Evolutionary conservation across 331 rosid genomes (phyloP), one percentile per base, ranked within the genome.

Genomic region (Acacia pycnantha): DNA sequence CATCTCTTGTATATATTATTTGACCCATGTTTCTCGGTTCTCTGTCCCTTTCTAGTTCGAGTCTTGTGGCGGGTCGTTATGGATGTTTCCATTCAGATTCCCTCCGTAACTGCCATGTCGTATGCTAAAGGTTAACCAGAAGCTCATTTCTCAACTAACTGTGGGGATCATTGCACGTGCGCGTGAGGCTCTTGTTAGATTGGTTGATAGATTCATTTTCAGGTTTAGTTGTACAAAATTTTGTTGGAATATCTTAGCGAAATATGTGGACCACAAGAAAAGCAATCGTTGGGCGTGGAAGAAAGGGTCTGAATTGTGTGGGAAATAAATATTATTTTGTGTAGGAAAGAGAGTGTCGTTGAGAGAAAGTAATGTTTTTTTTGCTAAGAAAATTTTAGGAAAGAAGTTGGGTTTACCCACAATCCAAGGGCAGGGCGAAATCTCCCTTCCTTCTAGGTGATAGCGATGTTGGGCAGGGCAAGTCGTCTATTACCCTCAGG

Each of bases 1-100:
- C 82, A 27, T 83, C 81, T 58, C 75, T 43, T 53, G 14, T 44
- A 58, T 27, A 21, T 61, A 78, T 79, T 11, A 27, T 29, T 40
- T 37, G 77, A 77, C 69, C 68, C 22, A 11, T 47, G 40, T 12
- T 4, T 4, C 15, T 27, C 21, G 13, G 15, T 79, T 51, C 37
- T 61, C 1, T 64, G 19, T 14, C 7, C 11, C 54, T 15, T 73
- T 29, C 41, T 14, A 2, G 14, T 58, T 44, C 53, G 37, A 18
- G 2, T 8, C 24, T 70, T 62, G 22, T 18, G 40, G 71, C 8
- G 47, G 46, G 46, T 35, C 40, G 24, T 41, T 43, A 69, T n/a
- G 9, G 68, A 12, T 53, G 12, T 43, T 43, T 43, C 46, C 46
- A 2, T 43, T 43, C 12, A 43, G 11, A 43, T 9, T 9, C 46